phyloP scores from a whole-genome alignment of 768 basidiomycete species.

The Fibroporia radiculosa region DNA sequence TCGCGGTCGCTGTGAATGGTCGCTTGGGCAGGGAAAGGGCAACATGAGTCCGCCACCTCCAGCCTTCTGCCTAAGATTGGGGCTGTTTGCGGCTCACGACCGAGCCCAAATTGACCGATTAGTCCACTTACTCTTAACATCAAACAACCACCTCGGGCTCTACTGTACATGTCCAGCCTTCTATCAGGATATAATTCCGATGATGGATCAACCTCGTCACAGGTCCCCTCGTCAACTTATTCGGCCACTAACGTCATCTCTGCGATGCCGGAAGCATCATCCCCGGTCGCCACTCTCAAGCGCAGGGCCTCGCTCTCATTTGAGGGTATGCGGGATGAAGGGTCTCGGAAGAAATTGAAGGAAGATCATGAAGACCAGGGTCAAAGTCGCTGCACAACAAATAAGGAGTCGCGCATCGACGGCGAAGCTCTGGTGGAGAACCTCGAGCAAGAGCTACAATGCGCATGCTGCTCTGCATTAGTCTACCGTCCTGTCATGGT shows the following conservation, averaged over 20 bases:
- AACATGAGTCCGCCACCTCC: too few species aligned
- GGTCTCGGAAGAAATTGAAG: slow-evolving; percentile 55
- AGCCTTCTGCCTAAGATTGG: too few species aligned
- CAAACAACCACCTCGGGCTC: too few species aligned
- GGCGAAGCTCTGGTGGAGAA: slow-evolving; percentile 45
- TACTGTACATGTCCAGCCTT: too few species aligned
- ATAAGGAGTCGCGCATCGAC: slow-evolving; percentile 9
- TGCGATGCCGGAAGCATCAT: not conserved
- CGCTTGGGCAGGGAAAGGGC: too few species aligned
- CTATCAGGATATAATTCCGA: too few species aligned
- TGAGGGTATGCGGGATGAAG: slow-evolving; percentile 36
- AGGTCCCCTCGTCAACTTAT: not conserved
- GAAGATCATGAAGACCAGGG: slow-evolving; percentile 21
- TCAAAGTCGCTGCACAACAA: not conserved
- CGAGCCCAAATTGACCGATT: too few species aligned
- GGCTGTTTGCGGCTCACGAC: too few species aligned
- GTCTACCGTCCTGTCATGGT: slow-evolving; percentile 80
- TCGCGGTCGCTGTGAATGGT: too few species aligned
- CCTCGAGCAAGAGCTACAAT: slow-evolving; percentile 69
- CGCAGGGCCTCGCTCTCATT: slow-evolving; percentile 57
- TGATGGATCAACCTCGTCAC: not conserved
- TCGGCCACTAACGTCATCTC: not conserved
- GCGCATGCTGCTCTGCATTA: slow-evolving; percentile 78
- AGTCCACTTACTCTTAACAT: too few species aligned
- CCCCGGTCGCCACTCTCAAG: slow-evolving; percentile 33